Evolutionary conservation across 2,329 filamentous ascomycete genomes (phyloP), one percentile per base, ranked within the genome.

Genomic region (Neobulgaria alba): DNA sequence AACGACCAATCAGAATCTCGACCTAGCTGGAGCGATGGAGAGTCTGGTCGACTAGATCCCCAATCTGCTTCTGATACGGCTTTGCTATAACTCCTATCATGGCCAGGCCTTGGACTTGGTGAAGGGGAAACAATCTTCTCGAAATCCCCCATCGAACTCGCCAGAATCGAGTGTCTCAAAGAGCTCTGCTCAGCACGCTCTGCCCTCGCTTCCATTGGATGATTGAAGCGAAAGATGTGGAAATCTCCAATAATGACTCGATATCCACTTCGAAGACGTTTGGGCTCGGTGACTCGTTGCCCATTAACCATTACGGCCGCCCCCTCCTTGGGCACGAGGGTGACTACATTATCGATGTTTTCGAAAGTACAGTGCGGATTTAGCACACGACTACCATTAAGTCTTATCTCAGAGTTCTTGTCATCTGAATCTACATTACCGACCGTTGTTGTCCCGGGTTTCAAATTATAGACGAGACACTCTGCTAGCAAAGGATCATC

Each of bases 241-340:
- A 98, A 98, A 62, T 98, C 92, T 30, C 92, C 92, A 8, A 98
- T 71, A 48, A 98, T 98, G 39, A 98, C 85, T 47, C 92, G 83
- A 60, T 89, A 95, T 4, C 92, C 92, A 55, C 89, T 95, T 57
- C 89, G 82, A 32, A 98, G 70, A 50, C 88, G 77, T 51, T 82
- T 88, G 1, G 89, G 81, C 56, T 89, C 88, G 39, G 88, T 79
- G 39, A 96, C 85, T 14, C 89, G 83, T 50, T 90, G 77, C 43
- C 92, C 92, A 56, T 98, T 98, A 38, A 98, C 87, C 92, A 98
- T 98, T 43, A 98, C 86, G 9, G 89, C 87, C 1, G 92, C 92
- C n/a, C 86, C 87, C 54, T 94, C 87, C 46, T 75, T 82, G 0
- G 92, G 92, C 21, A 93, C 75, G 15, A 98, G 71, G 0, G 87